Evolutionary conservation across 1,284 basidiomycete genomes (phyloP).

Genomic region (Neonothopanus nambi): DNA sequence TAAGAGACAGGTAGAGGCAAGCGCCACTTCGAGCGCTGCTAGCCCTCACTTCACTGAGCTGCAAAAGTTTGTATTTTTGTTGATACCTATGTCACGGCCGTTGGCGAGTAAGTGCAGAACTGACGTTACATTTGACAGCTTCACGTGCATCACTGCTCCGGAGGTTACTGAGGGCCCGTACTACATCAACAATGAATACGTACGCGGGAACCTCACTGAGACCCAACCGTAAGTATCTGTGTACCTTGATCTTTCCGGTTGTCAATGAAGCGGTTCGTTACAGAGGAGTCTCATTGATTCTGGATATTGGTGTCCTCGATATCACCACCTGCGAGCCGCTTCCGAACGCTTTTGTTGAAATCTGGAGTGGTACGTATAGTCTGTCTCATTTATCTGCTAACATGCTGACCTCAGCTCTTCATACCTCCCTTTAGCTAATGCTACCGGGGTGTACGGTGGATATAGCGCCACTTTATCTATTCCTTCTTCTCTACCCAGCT

Average conservation of each 20-base stretch:
- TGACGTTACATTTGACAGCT: slow-evolving; percentile 1
- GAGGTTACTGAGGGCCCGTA: slow-evolving; percentile 23
- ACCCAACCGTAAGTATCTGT: slow-evolving; percentile 35
- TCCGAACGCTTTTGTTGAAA: slow-evolving; percentile 53
- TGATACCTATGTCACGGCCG: too few species aligned
- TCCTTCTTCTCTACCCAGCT: too few species aligned
- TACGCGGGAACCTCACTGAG: slow-evolving; percentile 38
- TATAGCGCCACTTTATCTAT: too few species aligned
- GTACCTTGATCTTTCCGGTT: background rate
- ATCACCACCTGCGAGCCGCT: slow-evolving; percentile 58
- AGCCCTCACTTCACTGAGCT: background rate
- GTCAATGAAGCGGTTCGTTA: background rate
- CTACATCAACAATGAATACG: slow-evolving; percentile 23
- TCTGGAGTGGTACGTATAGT: slow-evolving; percentile 45
- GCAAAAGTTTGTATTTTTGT: background rate
- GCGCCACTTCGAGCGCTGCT: background rate
- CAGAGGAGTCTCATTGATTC: slow-evolving; percentile 48
- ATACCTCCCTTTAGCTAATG: slow-evolving; percentile 32
- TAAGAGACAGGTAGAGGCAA: background rate
- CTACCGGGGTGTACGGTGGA: slow-evolving; percentile 33
- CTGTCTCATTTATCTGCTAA: background rate
- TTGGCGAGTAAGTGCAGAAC: background rate
- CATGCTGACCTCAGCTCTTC: background rate
- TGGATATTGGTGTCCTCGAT: slow-evolving; percentile 60
- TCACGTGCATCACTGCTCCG: slow-evolving; percentile 19